Percentiles rank a stretch among this genome's conserved stretches.
Conservation (phyloP, 176 grass and related monocot genomes). For the Hordeum marinum region DNA sequence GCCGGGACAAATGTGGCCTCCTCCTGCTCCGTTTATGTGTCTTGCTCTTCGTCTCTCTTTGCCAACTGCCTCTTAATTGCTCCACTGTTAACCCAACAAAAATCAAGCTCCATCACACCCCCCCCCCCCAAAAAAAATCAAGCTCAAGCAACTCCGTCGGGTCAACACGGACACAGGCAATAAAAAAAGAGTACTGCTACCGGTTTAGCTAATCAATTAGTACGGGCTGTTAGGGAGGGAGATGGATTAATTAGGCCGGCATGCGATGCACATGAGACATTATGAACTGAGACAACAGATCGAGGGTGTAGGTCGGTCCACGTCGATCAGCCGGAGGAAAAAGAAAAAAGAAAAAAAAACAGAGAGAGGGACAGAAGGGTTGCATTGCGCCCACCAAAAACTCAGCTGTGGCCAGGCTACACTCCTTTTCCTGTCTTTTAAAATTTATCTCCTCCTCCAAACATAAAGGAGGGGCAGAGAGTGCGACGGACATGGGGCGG, state of each 20-base stretch:
- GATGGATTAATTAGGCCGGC: constrained; percentile 23
- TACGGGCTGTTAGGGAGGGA: background rate
- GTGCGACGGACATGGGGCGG: background rate
- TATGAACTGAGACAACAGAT: background rate
- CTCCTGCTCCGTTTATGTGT: background rate
- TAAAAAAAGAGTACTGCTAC: background rate
- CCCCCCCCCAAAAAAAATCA: background rate
- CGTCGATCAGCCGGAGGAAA: background rate
- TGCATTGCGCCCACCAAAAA: constrained; percentile 32
- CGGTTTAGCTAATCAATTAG: background rate
- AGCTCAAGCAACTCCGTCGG: background rate
- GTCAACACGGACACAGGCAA: constrained; percentile 46
- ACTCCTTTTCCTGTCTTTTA: background rate
- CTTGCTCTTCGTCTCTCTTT: background rate
- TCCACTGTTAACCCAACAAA: background rate
- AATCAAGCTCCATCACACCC: background rate
- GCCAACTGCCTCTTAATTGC: constrained; percentile 7
- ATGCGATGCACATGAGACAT: background rate
- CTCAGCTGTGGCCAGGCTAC: background rate
- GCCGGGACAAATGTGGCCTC: background rate
- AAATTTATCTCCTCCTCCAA: background rate
- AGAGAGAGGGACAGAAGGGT: background rate
- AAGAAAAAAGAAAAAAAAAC: background rate
- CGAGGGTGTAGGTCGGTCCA: background rate
- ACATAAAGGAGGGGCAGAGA: background rate